These are phyloP conservation scores for Rhizophora apiculata DNA, from an alignment of 345 rosid species.

Conservation along the genomic window DNA sequence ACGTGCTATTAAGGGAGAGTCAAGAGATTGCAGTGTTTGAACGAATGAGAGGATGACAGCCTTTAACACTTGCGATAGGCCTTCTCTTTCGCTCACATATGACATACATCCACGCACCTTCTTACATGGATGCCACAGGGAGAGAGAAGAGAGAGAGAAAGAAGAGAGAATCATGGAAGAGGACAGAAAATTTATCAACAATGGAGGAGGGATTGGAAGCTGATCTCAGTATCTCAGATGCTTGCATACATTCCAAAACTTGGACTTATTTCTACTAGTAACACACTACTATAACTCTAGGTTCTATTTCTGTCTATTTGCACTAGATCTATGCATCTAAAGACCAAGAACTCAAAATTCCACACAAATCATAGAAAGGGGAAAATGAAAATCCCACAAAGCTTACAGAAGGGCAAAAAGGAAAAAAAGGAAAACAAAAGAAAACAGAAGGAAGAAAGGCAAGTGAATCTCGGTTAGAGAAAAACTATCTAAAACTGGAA, in stretches of 20 bases:
- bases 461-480: constrained; percentile 38
- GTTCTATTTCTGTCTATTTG: constrained; percentile 39
- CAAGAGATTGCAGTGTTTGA: constrained; percentile 22
- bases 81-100: constrained; percentile 36
- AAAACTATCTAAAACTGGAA: constrained; percentile 34
- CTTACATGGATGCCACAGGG: background rate
- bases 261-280: constrained; percentile 7
- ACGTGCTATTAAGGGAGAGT: constrained; percentile 41
- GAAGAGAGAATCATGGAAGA: background rate
- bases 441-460: constrained; percentile 7
- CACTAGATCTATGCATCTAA: constrained; percentile 61
- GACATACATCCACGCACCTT: constrained; percentile 4
- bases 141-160: constrained; percentile 22
- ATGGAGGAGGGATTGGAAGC: constrained; percentile 37
- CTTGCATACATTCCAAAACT: constrained; percentile 24
- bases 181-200: constrained; percentile 39
- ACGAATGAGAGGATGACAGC: constrained; percentile 43
- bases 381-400: constrained; percentile 10
- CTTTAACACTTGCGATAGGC: constrained; percentile 10
- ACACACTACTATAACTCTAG: constrained; percentile 21
- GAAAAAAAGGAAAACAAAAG: constrained; percentile 34
- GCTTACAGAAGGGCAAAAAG: constrained; percentile 34
- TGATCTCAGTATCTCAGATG: constrained; percentile 39
- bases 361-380: constrained; percentile 21
- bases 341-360: constrained; percentile 23